phyloP scores from a whole-genome alignment of 768 basidiomycete species.

The Psilocybe sp. region DNA sequence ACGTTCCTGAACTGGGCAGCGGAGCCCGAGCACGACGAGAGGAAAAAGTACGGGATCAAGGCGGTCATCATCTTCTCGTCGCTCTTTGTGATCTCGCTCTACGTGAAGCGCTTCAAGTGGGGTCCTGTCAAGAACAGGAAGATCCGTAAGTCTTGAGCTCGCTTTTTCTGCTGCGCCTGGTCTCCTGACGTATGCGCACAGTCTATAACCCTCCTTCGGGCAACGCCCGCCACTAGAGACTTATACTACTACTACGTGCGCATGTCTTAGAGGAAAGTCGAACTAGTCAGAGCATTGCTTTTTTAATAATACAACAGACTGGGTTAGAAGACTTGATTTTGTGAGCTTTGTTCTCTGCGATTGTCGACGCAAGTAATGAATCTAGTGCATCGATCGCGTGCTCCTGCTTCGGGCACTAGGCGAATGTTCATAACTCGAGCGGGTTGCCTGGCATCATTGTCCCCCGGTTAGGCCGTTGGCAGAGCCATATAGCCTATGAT shows the following conservation, averaged over 20 bases:
- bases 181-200: conserved; percentile 18
- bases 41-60: conserved; percentile 96
- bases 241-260: conserved; percentile 4
- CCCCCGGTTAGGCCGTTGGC: too few species aligned
- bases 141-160: conserved; percentile 55
- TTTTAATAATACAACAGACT: conserved; percentile 21
- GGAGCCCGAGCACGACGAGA: conserved; percentile 96
- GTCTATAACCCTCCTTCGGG: conserved; percentile 59
- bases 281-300: conserved; percentile 13
- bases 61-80: conserved; percentile 91
- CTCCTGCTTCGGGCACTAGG: too few species aligned
- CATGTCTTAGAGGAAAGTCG: conserved; percentile 22
- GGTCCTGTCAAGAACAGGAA: conserved; percentile 89
- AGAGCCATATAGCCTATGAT: too few species aligned
- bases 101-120: conserved; percentile 98
- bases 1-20: conserved; percentile 97
- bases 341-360: not conserved
- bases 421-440: too few species aligned
- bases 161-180: not conserved
- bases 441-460: too few species aligned
- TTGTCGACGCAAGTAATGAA: too few species aligned
- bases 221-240: conserved; percentile 43
- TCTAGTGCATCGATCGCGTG: too few species aligned
- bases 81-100: conserved; percentile 76
- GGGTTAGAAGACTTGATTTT: conserved; percentile 13